These are phyloP conservation scores for Trypanosoma avium DNA, from an alignment of 208 protist species.

Conservation along the genomic window DNA sequence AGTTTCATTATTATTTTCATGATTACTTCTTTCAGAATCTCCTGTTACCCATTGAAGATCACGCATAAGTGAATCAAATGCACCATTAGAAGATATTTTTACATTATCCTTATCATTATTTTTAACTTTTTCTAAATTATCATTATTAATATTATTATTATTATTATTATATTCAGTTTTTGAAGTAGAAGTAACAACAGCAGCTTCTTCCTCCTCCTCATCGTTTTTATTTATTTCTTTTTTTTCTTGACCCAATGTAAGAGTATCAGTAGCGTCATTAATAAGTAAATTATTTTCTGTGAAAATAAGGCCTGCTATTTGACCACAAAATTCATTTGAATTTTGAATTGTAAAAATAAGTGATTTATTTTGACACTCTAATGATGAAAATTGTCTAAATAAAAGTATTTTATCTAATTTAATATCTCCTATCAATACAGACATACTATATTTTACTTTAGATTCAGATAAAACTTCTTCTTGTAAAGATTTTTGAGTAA, in stretches of 20 bases:
- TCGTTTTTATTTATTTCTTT: background rate
- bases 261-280: background rate
- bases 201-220: background rate
- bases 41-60: slow-evolving; percentile 13
- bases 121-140: no score
- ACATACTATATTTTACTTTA: slow-evolving; percentile 13
- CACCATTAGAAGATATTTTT: no score
- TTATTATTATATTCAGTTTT: no score
- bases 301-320: slow-evolving; percentile 19
- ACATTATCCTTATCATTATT: no score
- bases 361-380: background rate
- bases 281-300: slow-evolving; percentile 20
- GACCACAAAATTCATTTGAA: background rate
- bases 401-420: slow-evolving; percentile 34
- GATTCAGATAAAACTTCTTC: background rate
- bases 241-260: slow-evolving; percentile 3
- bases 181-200: background rate
- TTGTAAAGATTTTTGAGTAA: background rate
- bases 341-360: slow-evolving; percentile 21
- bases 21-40: no score
- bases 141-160: background rate
- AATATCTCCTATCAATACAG: slow-evolving; percentile 38
- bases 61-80: slow-evolving; percentile 6
- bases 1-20: no score
- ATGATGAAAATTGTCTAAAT: slow-evolving; percentile 6